Conservation (phyloP, 2,329 filamentous ascomycete species). For the Verticillium dahliae region DNA sequence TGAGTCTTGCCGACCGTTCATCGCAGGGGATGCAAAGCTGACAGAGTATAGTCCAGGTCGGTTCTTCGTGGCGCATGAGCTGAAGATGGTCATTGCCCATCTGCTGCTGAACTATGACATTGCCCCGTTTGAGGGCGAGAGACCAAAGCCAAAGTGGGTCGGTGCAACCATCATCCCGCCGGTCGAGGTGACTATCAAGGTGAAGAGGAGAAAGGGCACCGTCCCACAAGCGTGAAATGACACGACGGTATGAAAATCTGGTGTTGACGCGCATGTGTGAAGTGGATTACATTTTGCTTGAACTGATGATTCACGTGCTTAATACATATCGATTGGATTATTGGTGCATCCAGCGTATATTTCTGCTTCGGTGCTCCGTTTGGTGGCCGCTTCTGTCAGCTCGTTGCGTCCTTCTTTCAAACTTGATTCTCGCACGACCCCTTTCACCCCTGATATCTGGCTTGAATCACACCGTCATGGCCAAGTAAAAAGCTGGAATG, state of each 20-base stretch:
- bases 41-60: slow-evolving; percentile 36
- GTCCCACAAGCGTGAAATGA: not conserved
- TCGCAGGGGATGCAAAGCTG: not conserved
- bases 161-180: slow-evolving; percentile 35
- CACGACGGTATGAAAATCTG: not conserved
- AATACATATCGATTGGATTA: not conserved
- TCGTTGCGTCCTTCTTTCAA: too few species aligned
- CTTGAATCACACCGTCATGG: too few species aligned
- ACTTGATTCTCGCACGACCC: too few species aligned
- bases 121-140: slow-evolving; percentile 25
- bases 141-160: slow-evolving; percentile 34
- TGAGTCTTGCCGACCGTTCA: slow-evolving; percentile 15
- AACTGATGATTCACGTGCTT: too few species aligned
- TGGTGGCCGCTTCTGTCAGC: too few species aligned
- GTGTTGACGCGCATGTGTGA: not conserved
- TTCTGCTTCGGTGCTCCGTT: too few species aligned
- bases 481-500: too few species aligned
- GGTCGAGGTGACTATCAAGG: slow-evolving; percentile 21
- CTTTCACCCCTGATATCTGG: too few species aligned
- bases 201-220: slow-evolving; percentile 16
- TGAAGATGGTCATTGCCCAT: slow-evolving; percentile 47
- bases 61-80: slow-evolving; percentile 49
- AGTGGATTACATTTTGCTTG: not conserved
- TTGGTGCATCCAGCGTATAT: too few species aligned
- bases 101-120: slow-evolving; percentile 47